Base-by-base conservation (phyloP, 345 rosid genomes). In the Hibiscus trionum region DNA sequence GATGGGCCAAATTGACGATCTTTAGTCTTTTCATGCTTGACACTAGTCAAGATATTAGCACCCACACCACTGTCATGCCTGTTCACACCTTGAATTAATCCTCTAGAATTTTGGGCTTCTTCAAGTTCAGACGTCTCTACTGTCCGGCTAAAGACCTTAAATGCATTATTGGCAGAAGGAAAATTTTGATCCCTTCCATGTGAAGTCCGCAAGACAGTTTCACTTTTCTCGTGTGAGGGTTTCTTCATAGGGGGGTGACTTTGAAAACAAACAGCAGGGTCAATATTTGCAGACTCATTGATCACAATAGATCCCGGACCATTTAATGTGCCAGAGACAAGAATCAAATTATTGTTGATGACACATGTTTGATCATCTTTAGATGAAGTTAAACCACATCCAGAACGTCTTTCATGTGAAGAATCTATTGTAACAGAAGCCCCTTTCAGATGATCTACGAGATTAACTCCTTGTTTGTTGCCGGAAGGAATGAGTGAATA, bases 131-230 rank as follows among this genome's bases (percentile, higher is more conserved):
- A 35, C 56, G 58, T 44, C 56, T 72, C 72, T 19, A 42, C 7
- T 56, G 67, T 50, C 24, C 21, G 73, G 21, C 50, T 37, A 70
- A 80, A 78, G 56, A 72, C 57, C 72, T 75, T 78, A 27, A 47
- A 52, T 46, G 59, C 60, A 59, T 55, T 73, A 58, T 64, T 73
- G 77, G 70, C 19, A 7, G 42, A 53, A 39, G 59, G 66, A 72
- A 72, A 49, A 1, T 8, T 69, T 72, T 78, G 78, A 76, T 71
- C 72, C 57, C 64, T 59, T 24, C 76, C 77, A 76, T 63, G 73
- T 50, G 73, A 67, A 73, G 77, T 27, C 37, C 39, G 78, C 77
- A 69, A 67, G 21, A 62, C 35, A 53, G 56, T 60, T 60, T 78
- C 79, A 15, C 80, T 66, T 31, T 49, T 74, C 76, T 70, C 66